Percentiles rank a stretch among this genome's conserved stretches.
Evolutionary conservation across 2,329 filamentous ascomycete species (phyloP).

Genomic region (Corinectria fuckeliana): DNA sequence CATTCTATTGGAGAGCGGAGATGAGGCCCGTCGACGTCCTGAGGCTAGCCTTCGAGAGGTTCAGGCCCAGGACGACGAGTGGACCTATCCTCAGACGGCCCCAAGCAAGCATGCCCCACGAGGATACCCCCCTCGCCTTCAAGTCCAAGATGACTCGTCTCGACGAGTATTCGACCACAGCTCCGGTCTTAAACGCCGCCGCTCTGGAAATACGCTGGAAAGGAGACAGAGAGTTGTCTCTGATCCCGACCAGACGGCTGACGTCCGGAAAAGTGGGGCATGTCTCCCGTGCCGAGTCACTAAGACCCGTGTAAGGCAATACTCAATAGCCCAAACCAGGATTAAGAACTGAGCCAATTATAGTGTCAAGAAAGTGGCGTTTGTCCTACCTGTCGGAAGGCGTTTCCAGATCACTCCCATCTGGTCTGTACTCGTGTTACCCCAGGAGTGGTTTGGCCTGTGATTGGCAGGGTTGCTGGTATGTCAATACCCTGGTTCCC

Average conservation of each 20-base stretch:
- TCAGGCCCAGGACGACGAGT: conserved; percentile 48
- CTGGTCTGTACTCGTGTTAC: conserved; percentile 49
- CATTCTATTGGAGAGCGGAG: conserved; percentile 40
- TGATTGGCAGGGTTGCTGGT: conserved; percentile 48
- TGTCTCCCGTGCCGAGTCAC: conserved; percentile 56
- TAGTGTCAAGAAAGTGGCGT: conserved; percentile 51
- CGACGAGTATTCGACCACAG: conserved; percentile 31
- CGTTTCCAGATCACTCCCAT: conserved; percentile 49
- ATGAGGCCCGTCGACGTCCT: conserved; percentile 40
- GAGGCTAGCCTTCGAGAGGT: conserved; percentile 44
- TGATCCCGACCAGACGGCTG: conserved; percentile 54
- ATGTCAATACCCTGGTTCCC: conserved; percentile 35
- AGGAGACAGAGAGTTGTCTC: conserved; percentile 47
- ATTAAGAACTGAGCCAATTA: conserved; percentile 38
- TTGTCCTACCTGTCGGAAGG: conserved; percentile 50
- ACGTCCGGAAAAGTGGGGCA: conserved; percentile 55
- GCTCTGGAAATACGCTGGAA: conserved; percentile 42
- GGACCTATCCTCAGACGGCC: conserved; percentile 48
- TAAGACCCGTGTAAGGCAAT: conserved; percentile 54
- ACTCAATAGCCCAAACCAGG: conserved; percentile 20
- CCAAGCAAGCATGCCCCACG: conserved; percentile 40
- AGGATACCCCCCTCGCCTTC: conserved; percentile 43
- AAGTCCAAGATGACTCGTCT: conserved; percentile 39
- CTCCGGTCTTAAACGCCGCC: conserved; percentile 46
- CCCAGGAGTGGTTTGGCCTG: conserved; percentile 46